These are phyloP conservation scores for Inga oerstediana DNA, from an alignment of 306 rosid genomes.

Conservation along the genomic window DNA sequence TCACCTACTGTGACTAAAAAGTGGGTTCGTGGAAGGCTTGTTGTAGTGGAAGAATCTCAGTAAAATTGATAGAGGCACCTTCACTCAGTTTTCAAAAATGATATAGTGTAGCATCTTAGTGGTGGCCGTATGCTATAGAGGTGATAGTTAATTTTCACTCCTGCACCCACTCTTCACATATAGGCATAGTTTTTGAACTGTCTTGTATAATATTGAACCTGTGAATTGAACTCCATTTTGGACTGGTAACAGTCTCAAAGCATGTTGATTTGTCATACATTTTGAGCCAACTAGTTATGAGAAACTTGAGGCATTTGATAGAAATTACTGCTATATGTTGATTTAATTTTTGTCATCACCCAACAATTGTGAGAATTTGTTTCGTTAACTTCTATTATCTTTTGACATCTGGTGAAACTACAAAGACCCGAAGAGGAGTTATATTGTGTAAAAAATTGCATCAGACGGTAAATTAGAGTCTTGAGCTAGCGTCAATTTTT, in stretches of 20 bases:
- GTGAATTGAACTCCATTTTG: neutral
- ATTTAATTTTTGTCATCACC: neutral
- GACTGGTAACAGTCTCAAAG: neutral
- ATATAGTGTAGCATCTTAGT: conserved; percentile 24
- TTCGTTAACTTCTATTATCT: too few species aligned
- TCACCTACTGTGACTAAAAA: conserved; percentile 50
- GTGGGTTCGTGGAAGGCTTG: conserved; percentile 92
- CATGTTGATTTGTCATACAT: neutral
- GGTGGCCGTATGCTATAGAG: conserved; percentile 28
- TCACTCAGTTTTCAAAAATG: conserved; percentile 34
- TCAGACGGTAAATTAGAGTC: neutral
- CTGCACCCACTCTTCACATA: neutral
- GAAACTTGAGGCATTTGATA: neutral
- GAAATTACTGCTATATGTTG: neutral
- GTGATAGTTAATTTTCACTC: conserved; percentile 17
- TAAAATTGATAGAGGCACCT: conserved; percentile 28
- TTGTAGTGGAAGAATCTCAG: conserved; percentile 57
- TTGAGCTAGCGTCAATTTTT: neutral
- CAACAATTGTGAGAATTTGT: neutral
- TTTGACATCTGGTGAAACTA: neutral
- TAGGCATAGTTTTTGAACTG: neutral
- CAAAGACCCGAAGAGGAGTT: too few species aligned
- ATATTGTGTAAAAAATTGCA: neutral
- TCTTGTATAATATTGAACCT: neutral
- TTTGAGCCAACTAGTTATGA: neutral